These are phyloP conservation scores for Colletotrichum noveboracense DNA, from an alignment of 2,329 filamentous ascomycete genomes.

Conservation along the genomic window DNA sequence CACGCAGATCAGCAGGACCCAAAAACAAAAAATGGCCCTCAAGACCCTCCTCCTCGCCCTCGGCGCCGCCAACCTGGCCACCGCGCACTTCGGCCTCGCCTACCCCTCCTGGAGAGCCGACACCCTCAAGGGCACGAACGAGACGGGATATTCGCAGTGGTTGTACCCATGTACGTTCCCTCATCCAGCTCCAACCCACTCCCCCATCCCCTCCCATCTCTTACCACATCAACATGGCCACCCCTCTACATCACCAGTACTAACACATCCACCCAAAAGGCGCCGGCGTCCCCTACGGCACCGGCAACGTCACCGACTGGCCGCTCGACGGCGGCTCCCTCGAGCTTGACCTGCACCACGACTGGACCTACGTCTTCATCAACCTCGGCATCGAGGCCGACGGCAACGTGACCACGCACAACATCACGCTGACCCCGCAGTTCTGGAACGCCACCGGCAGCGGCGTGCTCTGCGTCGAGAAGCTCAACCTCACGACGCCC, in stretches of 20 bases:
- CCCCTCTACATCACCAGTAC: too few species aligned
- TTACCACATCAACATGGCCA: too few species aligned
- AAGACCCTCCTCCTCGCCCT: slow-evolving; percentile 37
- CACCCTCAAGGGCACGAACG: slow-evolving; percentile 43
- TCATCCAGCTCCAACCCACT: neutral
- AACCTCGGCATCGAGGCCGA: slow-evolving; percentile 55
- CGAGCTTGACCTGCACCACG: slow-evolving; percentile 54
- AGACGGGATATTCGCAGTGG: slow-evolving; percentile 52
- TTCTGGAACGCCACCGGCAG: slow-evolving; percentile 64
- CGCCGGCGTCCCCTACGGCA: slow-evolving; percentile 49
- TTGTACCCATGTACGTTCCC: slow-evolving; percentile 52
- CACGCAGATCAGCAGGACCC: neutral
- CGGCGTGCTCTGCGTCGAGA: slow-evolving; percentile 70
- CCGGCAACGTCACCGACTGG: slow-evolving; percentile 57
- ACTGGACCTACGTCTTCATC: slow-evolving; percentile 58
- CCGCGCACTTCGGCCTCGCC: slow-evolving; percentile 53
- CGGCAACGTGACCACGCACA: slow-evolving; percentile 65
- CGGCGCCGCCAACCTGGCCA: slow-evolving; percentile 39
- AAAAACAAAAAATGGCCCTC: slow-evolving; percentile 32
- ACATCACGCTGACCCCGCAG: slow-evolving; percentile 67
- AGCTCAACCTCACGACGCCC: slow-evolving; percentile 58
- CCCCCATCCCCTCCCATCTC: too few species aligned
- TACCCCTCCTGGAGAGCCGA: slow-evolving; percentile 56
- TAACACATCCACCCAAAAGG: slow-evolving; percentile 35
- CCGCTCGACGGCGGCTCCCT: slow-evolving; percentile 55